These are phyloP conservation scores for Bigelowiella natans DNA, from an alignment of 78 protist genomes.

Conservation along the genomic window DNA sequence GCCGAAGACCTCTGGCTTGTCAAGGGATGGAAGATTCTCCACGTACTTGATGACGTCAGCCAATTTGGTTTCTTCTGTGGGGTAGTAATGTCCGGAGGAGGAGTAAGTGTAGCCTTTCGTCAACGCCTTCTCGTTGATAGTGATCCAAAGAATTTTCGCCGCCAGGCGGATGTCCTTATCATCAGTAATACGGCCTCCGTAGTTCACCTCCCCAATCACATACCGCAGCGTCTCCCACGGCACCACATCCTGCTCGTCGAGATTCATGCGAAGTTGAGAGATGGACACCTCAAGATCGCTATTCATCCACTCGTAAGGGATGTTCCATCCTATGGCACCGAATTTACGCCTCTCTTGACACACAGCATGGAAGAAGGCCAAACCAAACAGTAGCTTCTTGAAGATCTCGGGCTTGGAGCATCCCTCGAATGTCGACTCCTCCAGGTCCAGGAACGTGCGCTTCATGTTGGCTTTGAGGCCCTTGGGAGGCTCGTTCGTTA, in stretches of 20 bases:
- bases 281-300: background rate
- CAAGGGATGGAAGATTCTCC: slow-evolving; percentile 2
- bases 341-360: background rate
- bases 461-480: slow-evolving; percentile 39
- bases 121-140: background rate
- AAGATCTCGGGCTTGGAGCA: background rate
- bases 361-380: slow-evolving; percentile 11
- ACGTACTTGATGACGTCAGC: background rate
- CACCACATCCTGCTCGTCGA: slow-evolving; percentile 6
- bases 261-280: background rate
- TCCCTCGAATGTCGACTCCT: background rate
- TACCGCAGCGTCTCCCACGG: slow-evolving; percentile 65
- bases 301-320: background rate
- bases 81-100: background rate
- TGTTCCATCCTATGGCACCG: slow-evolving; percentile 9
- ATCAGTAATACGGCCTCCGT: slow-evolving; percentile 89
- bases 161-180: slow-evolving; percentile 55
- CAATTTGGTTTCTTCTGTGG: background rate
- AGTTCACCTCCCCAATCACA: slow-evolving; percentile 69
- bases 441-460: background rate
- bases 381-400: background rate
- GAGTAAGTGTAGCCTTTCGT: background rate
- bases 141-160: background rate
- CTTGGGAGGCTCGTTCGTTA: slow-evolving; percentile 79
- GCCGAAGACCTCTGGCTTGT: slow-evolving; percentile 45